These are phyloP conservation scores for Xylaria longipes DNA, from an alignment of 495 filamentous ascomycete species.

Conservation along the genomic window DNA sequence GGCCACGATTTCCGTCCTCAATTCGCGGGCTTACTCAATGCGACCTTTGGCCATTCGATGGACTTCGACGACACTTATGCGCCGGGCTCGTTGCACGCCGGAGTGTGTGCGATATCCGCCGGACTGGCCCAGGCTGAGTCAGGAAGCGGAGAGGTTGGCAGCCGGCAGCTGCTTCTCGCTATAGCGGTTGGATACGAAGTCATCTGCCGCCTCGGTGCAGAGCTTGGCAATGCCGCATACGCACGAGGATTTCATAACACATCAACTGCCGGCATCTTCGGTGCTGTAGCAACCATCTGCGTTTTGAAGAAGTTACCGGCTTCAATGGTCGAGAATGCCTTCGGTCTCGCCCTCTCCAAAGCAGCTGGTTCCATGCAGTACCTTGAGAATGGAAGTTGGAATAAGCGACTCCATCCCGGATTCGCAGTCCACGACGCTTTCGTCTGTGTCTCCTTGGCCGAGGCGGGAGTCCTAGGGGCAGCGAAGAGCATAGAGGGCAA, in stretches of 20 bases:
- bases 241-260: conserved; percentile 27
- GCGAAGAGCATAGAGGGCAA: conserved; percentile 28
- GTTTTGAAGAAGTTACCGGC: background rate
- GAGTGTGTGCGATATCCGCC: conserved; percentile 25
- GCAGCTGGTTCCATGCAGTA: conserved; percentile 31
- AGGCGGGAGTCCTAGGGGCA: conserved; percentile 26
- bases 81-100: conserved; percentile 23
- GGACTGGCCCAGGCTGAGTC: conserved; percentile 25
- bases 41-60: conserved; percentile 25
- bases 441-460: conserved; percentile 25
- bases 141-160: background rate
- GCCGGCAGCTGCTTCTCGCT: conserved; percentile 20
- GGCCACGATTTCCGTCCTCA: background rate
- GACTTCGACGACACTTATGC: conserved; percentile 32
- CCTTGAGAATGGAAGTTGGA: conserved; percentile 31
- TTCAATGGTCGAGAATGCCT: conserved; percentile 20
- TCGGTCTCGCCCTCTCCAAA: conserved; percentile 27
- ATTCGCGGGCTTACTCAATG: conserved; percentile 15
- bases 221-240: conserved; percentile 11
- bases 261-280: conserved; percentile 23
- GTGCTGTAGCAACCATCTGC: conserved; percentile 6
- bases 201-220: conserved; percentile 10
- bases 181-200: conserved; percentile 30
- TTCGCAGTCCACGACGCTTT: conserved; percentile 32
- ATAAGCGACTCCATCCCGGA: conserved; percentile 29